These are phyloP conservation scores for Blastobotrys illinoisensis DNA, from an alignment of 1,139 yeast species.

Conservation along the genomic window DNA sequence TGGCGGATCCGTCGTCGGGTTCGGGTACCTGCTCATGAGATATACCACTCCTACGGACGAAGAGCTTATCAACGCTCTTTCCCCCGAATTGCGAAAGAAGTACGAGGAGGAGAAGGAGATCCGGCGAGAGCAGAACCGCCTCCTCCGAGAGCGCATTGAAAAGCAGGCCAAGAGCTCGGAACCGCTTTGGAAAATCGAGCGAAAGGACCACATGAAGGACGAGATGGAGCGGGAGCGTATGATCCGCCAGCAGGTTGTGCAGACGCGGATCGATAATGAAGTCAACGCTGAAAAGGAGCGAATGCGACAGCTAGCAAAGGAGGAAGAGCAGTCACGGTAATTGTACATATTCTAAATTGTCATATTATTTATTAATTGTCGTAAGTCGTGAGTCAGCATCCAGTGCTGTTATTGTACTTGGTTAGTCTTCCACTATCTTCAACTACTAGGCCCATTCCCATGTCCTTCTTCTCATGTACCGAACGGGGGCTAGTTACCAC, in stretches of 20 bases:
- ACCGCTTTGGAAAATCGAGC: constrained; percentile 30
- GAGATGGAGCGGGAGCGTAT: constrained; percentile 20
- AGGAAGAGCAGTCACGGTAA: constrained; percentile 21
- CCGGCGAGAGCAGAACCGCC: constrained; percentile 59
- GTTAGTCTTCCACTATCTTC: too few relatives aligned
- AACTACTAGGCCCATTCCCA: too few relatives aligned
- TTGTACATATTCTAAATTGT: constrained; percentile 6
- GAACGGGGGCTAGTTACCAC: constrained; percentile 13
- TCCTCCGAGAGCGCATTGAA: constrained; percentile 32
- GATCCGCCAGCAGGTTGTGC: constrained; percentile 9
- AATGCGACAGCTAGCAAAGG: constrained; percentile 26
- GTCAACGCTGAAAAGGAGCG: constrained; percentile 23
- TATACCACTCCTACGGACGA: constrained; percentile 83
- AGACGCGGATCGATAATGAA: constrained; percentile 10
- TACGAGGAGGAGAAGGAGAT: constrained; percentile 60
- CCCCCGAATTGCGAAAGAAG: constrained; percentile 77
- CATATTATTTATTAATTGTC: not conserved
- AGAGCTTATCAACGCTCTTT: constrained; percentile 58
- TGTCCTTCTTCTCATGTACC: too few relatives aligned
- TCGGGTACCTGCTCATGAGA: constrained; percentile 61
- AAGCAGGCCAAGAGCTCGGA: constrained; percentile 18
- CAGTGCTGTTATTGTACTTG: not conserved
- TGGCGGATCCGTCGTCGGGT: constrained; percentile 57
- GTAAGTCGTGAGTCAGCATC: not conserved
- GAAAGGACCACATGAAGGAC: constrained; percentile 22